Evolutionary conservation across 83 land plant species (phyloP), one percentile per base, ranked within the genome.

Genomic region (Picea engelmannii): DNA sequence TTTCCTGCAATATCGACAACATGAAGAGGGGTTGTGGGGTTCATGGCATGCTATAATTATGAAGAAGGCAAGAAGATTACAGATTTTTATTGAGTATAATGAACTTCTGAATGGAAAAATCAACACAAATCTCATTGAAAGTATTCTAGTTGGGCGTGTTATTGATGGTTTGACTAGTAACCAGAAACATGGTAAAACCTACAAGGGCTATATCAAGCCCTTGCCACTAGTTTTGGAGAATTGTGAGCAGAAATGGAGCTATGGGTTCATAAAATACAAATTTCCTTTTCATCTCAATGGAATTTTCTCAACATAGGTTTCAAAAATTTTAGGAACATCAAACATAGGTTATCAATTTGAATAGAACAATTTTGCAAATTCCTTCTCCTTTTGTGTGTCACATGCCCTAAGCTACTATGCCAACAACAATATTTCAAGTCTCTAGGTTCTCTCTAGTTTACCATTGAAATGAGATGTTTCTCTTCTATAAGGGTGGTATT

Each of bases 41-140:
- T 80, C 93, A 63, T 91, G 93, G 93, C 80, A 86, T 81, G 62
- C 85, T 23, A 89, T 82, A 5, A 69, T 47, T 25, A 89, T 91
- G 52, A 68, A 82, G 65, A 63, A 65, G 10, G 79, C 81, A 4
- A 59, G 38, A 62, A 58, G 81, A 11, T 73, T 71, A 6, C 23
- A 68, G 9, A 75, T 91, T 15, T 6, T 47, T 18, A 87, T 91
- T 60, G 79, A 89, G 55, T 91, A 89, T 79, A 85, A 91, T 11
- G 82, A 88, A 20, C 82, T 88, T 40, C 62, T 86, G 4, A 25
- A 61, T 21, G 87, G 78, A 59, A 73, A 71, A 24, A 84, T 58
- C 13, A 17, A 25, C 38, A 38, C 77, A 23, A 85, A 84, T 44
- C 81, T 86, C 11, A 65, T 63, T 20, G 92, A 88, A 66, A 27